These are phyloP conservation scores for Echria macrotheca DNA, from an alignment of 495 filamentous ascomycete genomes.

Conservation along the genomic window DNA sequence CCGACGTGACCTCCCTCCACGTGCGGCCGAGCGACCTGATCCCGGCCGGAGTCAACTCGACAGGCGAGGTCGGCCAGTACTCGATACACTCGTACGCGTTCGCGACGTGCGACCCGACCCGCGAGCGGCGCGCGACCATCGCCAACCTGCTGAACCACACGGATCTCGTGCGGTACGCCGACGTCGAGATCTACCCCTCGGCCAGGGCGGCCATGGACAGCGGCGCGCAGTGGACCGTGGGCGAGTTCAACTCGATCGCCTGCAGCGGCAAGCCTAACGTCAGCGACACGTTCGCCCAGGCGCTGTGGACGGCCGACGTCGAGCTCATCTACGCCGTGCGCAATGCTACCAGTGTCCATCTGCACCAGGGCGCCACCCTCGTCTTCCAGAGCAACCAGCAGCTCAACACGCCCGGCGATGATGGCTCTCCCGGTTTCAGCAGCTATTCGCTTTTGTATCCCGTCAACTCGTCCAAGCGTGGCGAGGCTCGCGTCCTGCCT, in stretches of 20 bases:
- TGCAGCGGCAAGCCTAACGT: conserved; percentile 30
- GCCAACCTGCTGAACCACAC: conserved; percentile 26
- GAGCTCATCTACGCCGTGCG: conserved; percentile 17
- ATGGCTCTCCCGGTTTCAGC: conserved; percentile 20
- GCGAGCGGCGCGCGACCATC: conserved; percentile 22
- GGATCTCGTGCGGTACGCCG: conserved; percentile 16
- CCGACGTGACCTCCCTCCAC: conserved; percentile 15
- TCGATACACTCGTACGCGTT: conserved; percentile 30
- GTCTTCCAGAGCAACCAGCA: conserved; percentile 21
- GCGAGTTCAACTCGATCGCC: conserved; percentile 21
- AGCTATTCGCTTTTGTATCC: conserved; percentile 17
- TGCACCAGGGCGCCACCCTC: conserved; percentile 19
- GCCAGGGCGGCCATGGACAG: conserved; percentile 13
- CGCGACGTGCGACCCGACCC: conserved; percentile 26
- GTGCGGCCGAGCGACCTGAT: conserved; percentile 21
- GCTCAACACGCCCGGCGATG: conserved; percentile 20
- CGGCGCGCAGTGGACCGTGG: conserved; percentile 16
- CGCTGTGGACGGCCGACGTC: conserved; percentile 20
- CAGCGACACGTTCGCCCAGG: conserved; percentile 20
- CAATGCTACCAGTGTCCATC: conserved; percentile 18
- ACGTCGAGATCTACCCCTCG: conserved; percentile 20
- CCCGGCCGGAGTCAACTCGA: conserved; percentile 19
- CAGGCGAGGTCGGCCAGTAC: conserved; percentile 22
- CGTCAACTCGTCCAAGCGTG: conserved; percentile 14
- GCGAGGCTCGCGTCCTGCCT: conserved; percentile 16